These are phyloP conservation scores for Stenogyne calaminthoides DNA, from an alignment of 305 asterid genomes.

Conservation along the genomic window DNA sequence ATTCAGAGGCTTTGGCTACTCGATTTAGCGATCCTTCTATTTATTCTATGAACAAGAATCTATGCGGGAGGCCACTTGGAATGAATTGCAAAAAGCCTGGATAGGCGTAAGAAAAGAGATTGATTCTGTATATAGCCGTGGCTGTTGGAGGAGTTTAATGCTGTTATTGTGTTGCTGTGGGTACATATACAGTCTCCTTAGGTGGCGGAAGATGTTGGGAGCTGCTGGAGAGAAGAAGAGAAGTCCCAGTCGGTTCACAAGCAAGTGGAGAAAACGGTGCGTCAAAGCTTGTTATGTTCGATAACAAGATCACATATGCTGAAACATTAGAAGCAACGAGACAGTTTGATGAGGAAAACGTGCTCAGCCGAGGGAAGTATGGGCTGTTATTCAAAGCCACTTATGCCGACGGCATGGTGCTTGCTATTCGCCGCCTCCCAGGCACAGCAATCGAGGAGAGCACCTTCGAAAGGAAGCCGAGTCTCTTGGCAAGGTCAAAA, in stretches of 20 bases:
- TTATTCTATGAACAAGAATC: conserved; percentile 51
- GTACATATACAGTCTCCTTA: conserved; percentile 58
- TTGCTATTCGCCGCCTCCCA: conserved; percentile 74
- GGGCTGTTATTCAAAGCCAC: conserved; percentile 75
- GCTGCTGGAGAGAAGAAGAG: conserved; percentile 59
- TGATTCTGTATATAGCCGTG: conserved; percentile 56
- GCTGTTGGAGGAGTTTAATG: conserved; percentile 54
- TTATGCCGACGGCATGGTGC: conserved; percentile 82
- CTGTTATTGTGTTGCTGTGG: conserved; percentile 60
- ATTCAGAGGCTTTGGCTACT: conserved; percentile 55
- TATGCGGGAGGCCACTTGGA: conserved; percentile 68
- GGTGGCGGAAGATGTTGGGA: conserved; percentile 64
- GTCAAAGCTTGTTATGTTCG: conserved; percentile 81
- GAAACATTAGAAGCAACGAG: conserved; percentile 83
- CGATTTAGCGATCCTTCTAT: conserved; percentile 63
- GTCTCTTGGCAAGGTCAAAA: conserved; percentile 72
- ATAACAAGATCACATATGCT: conserved; percentile 73
- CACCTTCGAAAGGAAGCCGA: conserved; percentile 78
- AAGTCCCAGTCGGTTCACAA: conserved; percentile 64
- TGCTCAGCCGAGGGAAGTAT: conserved; percentile 66
- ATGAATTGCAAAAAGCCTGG: conserved; percentile 43
- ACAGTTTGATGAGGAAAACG: conserved; percentile 84
- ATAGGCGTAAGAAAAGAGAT: conserved; percentile 46
- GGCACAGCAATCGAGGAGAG: conserved; percentile 65
- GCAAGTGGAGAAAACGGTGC: conserved; percentile 78